Percentiles rank a stretch among this genome's conserved stretches.
These are phyloP conservation scores for Lathyrus oleraceus DNA, from an alignment of 306 rosid genomes.

Conservation along the genomic window DNA sequence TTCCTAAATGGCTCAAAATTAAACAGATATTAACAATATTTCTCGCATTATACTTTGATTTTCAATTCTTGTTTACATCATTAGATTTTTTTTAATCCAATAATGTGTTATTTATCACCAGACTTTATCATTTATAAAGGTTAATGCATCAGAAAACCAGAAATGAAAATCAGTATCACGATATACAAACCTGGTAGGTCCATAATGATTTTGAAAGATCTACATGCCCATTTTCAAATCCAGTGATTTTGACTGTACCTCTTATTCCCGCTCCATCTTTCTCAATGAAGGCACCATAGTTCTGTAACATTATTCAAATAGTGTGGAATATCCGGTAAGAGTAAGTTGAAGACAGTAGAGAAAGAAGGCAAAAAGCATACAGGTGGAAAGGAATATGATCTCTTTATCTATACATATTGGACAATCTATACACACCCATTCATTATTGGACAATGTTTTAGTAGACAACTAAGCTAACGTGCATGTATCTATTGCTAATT, in stretches of 20 bases:
- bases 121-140: slow-evolving; percentile 1
- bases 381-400: slow-evolving; percentile 15
- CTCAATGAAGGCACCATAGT: slow-evolving; percentile 88
- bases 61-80: slow-evolving; percentile 11
- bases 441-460: neutral
- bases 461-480: neutral
- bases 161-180: slow-evolving; percentile 19
- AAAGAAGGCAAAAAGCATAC: slow-evolving; percentile 11
- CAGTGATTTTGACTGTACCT: slow-evolving; percentile 74
- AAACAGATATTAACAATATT: neutral
- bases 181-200: slow-evolving; percentile 81
- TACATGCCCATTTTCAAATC: slow-evolving; percentile 68
- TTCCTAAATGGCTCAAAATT: slow-evolving; percentile 8
- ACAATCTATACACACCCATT: slow-evolving; percentile 2
- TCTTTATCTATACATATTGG: slow-evolving; percentile 6
- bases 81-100: neutral
- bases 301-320: slow-evolving; percentile 52
- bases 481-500: slow-evolving; percentile 5
- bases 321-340: slow-evolving; percentile 24
- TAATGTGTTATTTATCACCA: slow-evolving; percentile 4
- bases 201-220: slow-evolving; percentile 74
- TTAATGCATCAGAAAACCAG: neutral
- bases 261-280: slow-evolving; percentile 91
- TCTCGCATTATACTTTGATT: neutral
- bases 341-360: slow-evolving; percentile 22